Evolutionary conservation across 768 basidiomycete genomes (phyloP).

Genomic region (Rhodosporidiobolus odoratus): DNA sequence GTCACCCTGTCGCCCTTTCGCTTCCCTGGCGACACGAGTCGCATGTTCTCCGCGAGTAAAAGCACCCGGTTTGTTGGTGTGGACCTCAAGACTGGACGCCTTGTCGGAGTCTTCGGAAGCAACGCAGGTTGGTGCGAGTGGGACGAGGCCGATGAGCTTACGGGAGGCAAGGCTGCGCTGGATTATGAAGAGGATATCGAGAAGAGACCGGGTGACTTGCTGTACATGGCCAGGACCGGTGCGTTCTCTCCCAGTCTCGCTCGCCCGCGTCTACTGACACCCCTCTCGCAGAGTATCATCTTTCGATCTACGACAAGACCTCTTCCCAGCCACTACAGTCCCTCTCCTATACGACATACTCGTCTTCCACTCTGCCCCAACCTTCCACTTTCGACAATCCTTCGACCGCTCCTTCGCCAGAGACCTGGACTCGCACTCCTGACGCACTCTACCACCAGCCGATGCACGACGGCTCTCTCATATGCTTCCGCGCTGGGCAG

Average conservation of each 20-base stretch:
- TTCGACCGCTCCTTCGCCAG: slow-evolving; percentile 53
- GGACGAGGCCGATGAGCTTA: slow-evolving; percentile 36
- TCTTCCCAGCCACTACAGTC: slow-evolving; percentile 59
- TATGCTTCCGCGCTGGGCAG: slow-evolving; percentile 56
- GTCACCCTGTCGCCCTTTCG: slow-evolving; percentile 82
- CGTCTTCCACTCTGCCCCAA: slow-evolving; percentile 52
- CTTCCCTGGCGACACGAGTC: slow-evolving; percentile 62
- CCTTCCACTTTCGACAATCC: neutral
- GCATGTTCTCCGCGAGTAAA: slow-evolving; percentile 84
- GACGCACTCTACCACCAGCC: slow-evolving; percentile 78
- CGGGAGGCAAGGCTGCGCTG: slow-evolving; percentile 16
- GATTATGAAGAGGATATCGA: slow-evolving; percentile 42
- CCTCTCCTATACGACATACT: slow-evolving; percentile 83
- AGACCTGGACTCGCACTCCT: slow-evolving; percentile 66
- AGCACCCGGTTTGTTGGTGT: slow-evolving; percentile 63
- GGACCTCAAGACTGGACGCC: slow-evolving; percentile 63
- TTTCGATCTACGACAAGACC: slow-evolving; percentile 69
- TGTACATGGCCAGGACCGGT: slow-evolving; percentile 67
- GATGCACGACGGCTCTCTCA: slow-evolving; percentile 68
- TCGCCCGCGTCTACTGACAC: neutral
- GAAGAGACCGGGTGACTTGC: slow-evolving; percentile 45
- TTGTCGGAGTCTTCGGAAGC: slow-evolving; percentile 50
- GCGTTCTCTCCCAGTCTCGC: slow-evolving; percentile 40
- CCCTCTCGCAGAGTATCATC: slow-evolving; percentile 68
- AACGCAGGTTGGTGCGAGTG: slow-evolving; percentile 43